These are phyloP conservation scores for Cladophialophora psammophila DNA, from an alignment of 2,329 filamentous ascomycete genomes.

Conservation along the genomic window DNA sequence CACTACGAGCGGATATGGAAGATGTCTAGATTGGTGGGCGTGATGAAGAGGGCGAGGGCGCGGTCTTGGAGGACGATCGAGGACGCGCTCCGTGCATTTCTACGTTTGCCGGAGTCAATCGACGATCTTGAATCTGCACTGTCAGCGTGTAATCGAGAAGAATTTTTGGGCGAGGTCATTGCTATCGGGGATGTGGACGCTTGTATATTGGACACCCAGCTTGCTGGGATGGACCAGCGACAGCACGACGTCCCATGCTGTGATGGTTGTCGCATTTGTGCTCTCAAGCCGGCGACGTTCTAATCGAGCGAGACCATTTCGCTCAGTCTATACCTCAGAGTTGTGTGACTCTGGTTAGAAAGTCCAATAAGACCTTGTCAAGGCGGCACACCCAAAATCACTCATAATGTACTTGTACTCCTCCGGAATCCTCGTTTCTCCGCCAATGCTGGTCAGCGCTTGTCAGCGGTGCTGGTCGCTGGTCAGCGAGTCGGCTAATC, in stretches of 20 bases:
- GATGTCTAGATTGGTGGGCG: constrained; percentile 24
- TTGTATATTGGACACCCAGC: background rate
- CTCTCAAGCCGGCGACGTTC: constrained; percentile 22
- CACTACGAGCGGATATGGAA: constrained; percentile 27
- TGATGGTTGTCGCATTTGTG: constrained; percentile 23
- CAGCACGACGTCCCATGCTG: constrained; percentile 13
- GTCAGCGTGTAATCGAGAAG: constrained; percentile 12
- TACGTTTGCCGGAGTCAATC: constrained; percentile 19
- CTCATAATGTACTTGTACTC: background rate
- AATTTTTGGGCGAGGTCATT: constrained; percentile 13
- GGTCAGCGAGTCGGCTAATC: background rate
- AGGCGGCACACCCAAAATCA: background rate
- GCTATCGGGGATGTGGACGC: background rate
- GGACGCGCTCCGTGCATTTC: constrained; percentile 17
- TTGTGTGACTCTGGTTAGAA: background rate
- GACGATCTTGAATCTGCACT: constrained; percentile 11
- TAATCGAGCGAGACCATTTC: background rate
- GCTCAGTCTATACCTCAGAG: background rate
- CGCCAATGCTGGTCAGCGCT: background rate
- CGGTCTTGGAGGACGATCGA: constrained; percentile 22
- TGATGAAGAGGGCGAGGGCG: constrained; percentile 20
- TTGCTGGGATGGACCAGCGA: background rate
- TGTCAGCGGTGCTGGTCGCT: no score
- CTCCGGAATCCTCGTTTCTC: background rate
- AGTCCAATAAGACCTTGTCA: background rate